A percentile compares a stretch with the other conserved stretches of the same genome.
Evolutionary conservation across 2,329 filamentous ascomycete species (phyloP).

Genomic region (Cladosporium phlei): DNA sequence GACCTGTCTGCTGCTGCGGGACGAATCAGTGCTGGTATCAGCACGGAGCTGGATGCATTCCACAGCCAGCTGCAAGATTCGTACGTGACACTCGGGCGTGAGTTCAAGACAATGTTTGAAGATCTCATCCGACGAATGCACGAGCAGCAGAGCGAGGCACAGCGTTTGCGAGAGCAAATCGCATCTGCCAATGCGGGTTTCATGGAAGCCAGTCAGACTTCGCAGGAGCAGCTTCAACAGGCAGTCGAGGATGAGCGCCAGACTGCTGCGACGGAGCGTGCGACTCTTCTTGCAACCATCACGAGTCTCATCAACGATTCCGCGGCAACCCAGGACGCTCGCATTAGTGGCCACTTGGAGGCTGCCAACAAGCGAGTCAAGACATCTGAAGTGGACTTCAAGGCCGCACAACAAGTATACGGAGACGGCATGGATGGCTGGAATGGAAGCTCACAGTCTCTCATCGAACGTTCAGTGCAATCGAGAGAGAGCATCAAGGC

Average conservation of each 20-base stretch:
- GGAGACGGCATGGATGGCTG: slow-evolving; percentile 68
- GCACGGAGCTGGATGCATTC: slow-evolving; percentile 78
- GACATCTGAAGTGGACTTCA: slow-evolving; percentile 50
- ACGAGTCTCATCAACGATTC: slow-evolving; percentile 70
- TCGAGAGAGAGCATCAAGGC: slow-evolving; percentile 74
- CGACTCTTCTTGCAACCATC: slow-evolving; percentile 71
- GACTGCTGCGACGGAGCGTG: slow-evolving; percentile 67
- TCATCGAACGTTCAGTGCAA: slow-evolving; percentile 66
- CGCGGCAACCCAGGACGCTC: slow-evolving; percentile 66
- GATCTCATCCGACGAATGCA: slow-evolving; percentile 69
- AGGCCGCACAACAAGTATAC: slow-evolving; percentile 57
- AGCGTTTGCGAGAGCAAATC: slow-evolving; percentile 67
- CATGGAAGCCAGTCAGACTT: slow-evolving; percentile 61
- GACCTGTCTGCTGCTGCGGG: slow-evolving; percentile 79
- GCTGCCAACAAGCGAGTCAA: slow-evolving; percentile 54
- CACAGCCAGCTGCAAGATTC: slow-evolving; percentile 79
- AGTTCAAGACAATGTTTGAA: slow-evolving; percentile 83
- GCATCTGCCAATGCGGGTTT: slow-evolving; percentile 64
- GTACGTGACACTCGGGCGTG: slow-evolving; percentile 75
- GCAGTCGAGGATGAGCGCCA: slow-evolving; percentile 72
- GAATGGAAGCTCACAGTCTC: slow-evolving; percentile 62
- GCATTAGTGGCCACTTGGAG: slow-evolving; percentile 62
- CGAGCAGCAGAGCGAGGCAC: slow-evolving; percentile 71
- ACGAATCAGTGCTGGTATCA: slow-evolving; percentile 82
- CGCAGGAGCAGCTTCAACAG: slow-evolving; percentile 62